Conservation (phyloP, 495 filamentous ascomycete genomes). For the Evernia prunastri region DNA sequence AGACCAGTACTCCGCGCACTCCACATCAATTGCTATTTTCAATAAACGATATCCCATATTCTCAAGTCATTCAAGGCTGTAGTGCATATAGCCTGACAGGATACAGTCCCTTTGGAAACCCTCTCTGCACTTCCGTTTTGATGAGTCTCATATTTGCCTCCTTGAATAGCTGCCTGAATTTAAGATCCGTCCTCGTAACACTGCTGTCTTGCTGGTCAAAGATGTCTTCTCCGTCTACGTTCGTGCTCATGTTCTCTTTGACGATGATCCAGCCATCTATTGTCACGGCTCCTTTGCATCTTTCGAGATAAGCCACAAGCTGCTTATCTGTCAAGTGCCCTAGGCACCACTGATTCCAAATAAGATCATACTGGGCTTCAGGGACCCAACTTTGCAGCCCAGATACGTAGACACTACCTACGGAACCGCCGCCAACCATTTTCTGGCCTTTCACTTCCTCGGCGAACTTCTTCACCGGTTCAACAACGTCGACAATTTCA, state of each 20-base stretch:
- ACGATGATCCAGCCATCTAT: constrained; percentile 58
- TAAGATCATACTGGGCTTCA: constrained; percentile 47
- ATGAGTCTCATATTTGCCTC: constrained; percentile 61
- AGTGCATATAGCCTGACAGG: constrained; percentile 70
- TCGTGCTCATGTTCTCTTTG: constrained; percentile 77
- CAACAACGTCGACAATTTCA: constrained; percentile 51
- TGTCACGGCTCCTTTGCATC: constrained; percentile 52
- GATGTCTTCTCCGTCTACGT: constrained; percentile 49
- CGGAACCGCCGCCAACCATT: constrained; percentile 33
- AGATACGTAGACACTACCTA: constrained; percentile 62
- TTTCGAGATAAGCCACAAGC: constrained; percentile 57
- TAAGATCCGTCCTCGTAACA: constrained; percentile 69
- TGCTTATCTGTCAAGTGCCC: constrained; percentile 80
- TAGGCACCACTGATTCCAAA: constrained; percentile 89
- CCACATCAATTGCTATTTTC: not conserved
- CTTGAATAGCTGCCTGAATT: constrained; percentile 63
- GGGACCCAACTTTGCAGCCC: constrained; percentile 74
- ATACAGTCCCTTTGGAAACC: constrained; percentile 57
- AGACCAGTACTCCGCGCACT: not conserved
- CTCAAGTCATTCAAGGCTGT: not conserved
- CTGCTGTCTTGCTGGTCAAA: constrained; percentile 75
- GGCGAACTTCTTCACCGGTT: constrained; percentile 51
- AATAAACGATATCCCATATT: not conserved
- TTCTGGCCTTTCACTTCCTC: constrained; percentile 31
- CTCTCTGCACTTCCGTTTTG: constrained; percentile 68